Evolutionary conservation across 345 rosid species (phyloP), one percentile per base, ranked within the genome.

Genomic region (Arabidopsis suecica): DNA sequence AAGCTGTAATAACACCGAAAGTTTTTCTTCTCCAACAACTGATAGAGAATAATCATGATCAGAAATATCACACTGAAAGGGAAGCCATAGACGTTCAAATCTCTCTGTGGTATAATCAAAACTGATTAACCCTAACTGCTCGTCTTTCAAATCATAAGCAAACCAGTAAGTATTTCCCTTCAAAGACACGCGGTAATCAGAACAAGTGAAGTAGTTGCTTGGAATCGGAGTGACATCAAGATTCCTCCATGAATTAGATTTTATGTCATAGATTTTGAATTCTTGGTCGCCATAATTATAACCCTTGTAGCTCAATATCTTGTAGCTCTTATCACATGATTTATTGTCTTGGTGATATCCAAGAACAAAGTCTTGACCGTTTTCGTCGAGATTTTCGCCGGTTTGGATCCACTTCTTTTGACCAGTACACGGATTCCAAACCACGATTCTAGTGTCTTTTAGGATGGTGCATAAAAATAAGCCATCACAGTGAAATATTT

Each of bases 401-500:
- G 42, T 16, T 57, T 34, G 42, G 44, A 58, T 58, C 42, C 62
- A 34, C 14, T 58, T 58, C 25, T 14, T 34, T 58, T 58, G 42
- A 58, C 44, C 62, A 16, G 44, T 58, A 58, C n/a, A 36, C 4
- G 63, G 63, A 7, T 58, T 58, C 63, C 63, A 58, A 36, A 58
- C 9, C 44, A 58, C n/a, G 4, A 36, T 9, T 58, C n/a, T 58
- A 58, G 28, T 3, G 4, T 58, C n/a, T 5, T 36, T 0, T 36
- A 1, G 0, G 25, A 37, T 5, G 16, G 64, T 18, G 64, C 45
- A 59, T 59, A 59, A 5, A 14, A 58, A 58, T 9, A 59, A 36
- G n/a, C 64, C 45, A 37, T 59, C 64, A 11, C 44, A 36, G n/a
- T 59, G 63, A 18, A 1, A 59, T 8, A 59, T 44, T 5, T 18